Percentiles rank a stretch among this genome's conserved stretches.
Evolutionary conservation across 139 green algal species (phyloP).

Genomic region (Closterium sp.): DNA sequence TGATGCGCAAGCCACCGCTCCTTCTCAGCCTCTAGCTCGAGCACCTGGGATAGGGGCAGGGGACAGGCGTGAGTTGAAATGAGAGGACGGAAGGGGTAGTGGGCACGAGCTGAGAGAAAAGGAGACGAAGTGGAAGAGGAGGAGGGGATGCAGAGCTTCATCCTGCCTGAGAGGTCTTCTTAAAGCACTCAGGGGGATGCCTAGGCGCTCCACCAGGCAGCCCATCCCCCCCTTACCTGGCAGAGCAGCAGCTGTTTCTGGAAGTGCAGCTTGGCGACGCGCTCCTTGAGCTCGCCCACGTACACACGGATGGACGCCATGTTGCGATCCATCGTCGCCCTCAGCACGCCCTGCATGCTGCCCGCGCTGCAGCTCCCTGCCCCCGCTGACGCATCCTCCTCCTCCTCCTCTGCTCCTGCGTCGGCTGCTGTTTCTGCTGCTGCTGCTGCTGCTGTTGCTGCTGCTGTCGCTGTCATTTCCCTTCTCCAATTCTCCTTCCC

Average conservation of each 20-base stretch:
- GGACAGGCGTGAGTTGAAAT: background rate
- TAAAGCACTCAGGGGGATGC: too few relatives aligned
- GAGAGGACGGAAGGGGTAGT: background rate
- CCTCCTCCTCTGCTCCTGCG: background rate
- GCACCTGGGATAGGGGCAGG: background rate
- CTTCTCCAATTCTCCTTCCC: background rate
- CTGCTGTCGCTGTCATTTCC: background rate
- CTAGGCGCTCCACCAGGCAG: too few relatives aligned
- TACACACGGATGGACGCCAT: conserved; percentile 11
- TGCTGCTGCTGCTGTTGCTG: background rate
- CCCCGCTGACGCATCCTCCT: too few relatives aligned
- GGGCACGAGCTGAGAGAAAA: too few relatives aligned
- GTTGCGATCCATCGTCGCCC: conserved; percentile 4
- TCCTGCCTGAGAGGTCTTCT: too few relatives aligned
- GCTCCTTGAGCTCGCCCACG: conserved; percentile 22
- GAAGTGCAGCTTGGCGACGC: conserved; percentile 26
- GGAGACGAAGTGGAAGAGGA: too few relatives aligned
- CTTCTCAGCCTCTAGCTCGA: background rate
- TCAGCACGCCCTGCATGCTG: conserved; percentile 16
- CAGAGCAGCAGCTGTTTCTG: conserved; percentile 38
- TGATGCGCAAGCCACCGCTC: background rate
- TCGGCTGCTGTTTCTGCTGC: background rate
- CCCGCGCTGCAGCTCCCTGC: background rate
- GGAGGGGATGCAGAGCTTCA: too few relatives aligned
- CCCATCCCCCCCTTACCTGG: conserved; percentile 1